These are phyloP conservation scores for Podila epigama DNA, from an alignment of 192 early-diverging fungal species.

Conservation along the genomic window DNA sequence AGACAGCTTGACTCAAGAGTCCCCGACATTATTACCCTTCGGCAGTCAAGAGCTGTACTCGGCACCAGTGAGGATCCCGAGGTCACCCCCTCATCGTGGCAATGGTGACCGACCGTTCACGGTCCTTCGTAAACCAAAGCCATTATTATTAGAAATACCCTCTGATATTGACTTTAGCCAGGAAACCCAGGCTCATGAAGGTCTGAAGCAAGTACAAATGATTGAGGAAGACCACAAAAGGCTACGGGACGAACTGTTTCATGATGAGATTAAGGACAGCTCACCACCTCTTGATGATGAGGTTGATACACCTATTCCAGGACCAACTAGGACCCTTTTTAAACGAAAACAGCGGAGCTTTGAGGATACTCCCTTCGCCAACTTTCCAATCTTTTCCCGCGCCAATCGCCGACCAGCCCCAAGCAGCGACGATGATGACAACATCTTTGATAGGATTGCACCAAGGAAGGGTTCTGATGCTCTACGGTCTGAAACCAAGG, in stretches of 20 bases:
- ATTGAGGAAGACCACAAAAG: slow-evolving; percentile 12
- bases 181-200: neutral
- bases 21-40: neutral
- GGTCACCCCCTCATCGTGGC: neutral
- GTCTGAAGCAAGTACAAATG: neutral
- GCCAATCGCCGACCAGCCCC: neutral
- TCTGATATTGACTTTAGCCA: slow-evolving; percentile 8
- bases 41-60: neutral
- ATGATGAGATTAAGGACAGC: slow-evolving; percentile 2
- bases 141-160: slow-evolving; percentile 10
- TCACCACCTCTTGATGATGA: neutral
- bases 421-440: neutral
- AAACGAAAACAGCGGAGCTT: neutral
- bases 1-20: neutral
- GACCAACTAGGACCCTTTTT: neutral
- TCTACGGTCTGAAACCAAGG: too few species aligned
- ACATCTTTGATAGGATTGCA: neutral
- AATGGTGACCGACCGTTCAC: neutral
- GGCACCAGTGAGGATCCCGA: neutral
- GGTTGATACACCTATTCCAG: neutral
- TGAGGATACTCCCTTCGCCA: slow-evolving; percentile 5
- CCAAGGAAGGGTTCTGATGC: too few species aligned
- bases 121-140: slow-evolving; percentile 24
- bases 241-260: slow-evolving; percentile 11
- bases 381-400: slow-evolving; percentile 11